Evolutionary conservation across 139 green algal species (phyloP).

Genomic region (Micromonas pusilla): DNA sequence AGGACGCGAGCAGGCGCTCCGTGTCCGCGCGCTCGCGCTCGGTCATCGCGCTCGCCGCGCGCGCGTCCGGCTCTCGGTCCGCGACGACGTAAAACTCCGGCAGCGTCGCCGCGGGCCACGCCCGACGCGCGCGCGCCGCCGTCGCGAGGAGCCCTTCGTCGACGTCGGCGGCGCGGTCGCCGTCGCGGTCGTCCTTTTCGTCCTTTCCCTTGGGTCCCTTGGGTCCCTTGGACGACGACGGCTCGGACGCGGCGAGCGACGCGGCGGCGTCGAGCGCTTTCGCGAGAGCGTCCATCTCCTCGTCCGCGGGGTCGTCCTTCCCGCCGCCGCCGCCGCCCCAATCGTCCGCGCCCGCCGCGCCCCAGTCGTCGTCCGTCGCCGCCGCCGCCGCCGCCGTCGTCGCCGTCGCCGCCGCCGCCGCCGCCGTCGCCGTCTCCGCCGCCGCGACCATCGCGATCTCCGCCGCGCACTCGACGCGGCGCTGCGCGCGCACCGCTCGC

Average conservation of each 20-base stretch:
- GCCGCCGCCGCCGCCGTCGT: neutral
- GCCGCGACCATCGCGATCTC: neutral
- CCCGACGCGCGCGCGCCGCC: neutral
- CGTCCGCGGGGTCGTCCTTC: neutral
- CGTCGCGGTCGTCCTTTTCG: neutral
- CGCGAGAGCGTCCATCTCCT: neutral
- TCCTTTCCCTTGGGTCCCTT: neutral
- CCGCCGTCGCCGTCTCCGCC: neutral
- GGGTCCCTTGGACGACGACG: neutral
- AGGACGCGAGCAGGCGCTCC: neutral
- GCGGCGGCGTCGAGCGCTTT: neutral
- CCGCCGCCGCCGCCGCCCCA: neutral
- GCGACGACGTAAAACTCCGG: conserved; percentile 7
- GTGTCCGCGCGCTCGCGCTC: neutral
- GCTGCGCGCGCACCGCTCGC: neutral
- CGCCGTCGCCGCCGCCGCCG: neutral
- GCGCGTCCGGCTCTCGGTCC: neutral
- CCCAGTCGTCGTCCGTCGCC: neutral
- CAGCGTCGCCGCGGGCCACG: neutral
- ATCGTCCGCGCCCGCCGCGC: neutral
- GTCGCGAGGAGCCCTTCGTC: neutral
- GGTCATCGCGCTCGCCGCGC: neutral
- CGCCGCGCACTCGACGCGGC: too few relatives aligned
- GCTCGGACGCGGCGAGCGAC: neutral
- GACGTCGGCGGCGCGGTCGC: neutral